phyloP scores from a whole-genome alignment of 805 yeast species.

The Wickerhamiella kazuoi region DNA sequence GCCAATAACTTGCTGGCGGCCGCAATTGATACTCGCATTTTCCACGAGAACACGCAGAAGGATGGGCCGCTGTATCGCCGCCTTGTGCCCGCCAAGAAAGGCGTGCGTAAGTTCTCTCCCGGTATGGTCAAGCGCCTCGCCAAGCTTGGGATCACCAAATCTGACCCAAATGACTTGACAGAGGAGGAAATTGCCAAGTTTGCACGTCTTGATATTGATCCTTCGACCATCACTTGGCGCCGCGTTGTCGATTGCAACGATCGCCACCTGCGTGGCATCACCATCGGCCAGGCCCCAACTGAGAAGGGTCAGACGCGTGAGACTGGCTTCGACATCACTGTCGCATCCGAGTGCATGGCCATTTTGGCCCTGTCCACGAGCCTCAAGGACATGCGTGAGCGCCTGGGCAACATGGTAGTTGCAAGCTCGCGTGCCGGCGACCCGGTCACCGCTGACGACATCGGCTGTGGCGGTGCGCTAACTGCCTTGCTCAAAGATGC shows the following conservation, averaged over 20 bases:
- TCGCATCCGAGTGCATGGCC: conserved; percentile 94
- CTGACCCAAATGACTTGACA: conserved; percentile 65
- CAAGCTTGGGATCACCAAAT: conserved; percentile 65
- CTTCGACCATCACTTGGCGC: conserved; percentile 74
- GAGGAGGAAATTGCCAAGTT: conserved; percentile 56
- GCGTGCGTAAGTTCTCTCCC: conserved; percentile 57
- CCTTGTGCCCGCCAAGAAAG: conserved; percentile 73
- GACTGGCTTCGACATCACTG: conserved; percentile 91
- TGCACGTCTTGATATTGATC: conserved; percentile 77
- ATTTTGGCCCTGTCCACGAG: conserved; percentile 70
- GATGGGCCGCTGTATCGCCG: conserved; percentile 68
- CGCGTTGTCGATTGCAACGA: conserved; percentile 93
- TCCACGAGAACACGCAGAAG: conserved; percentile 80
- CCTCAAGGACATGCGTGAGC: conserved; percentile 64
- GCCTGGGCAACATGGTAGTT: conserved; percentile 80
- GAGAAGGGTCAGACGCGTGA: conserved; percentile 75
- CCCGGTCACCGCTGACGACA: conserved; percentile 84
- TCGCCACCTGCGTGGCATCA: conserved; percentile 72
- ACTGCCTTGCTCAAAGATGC: conserved; percentile 93
- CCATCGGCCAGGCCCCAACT: conserved; percentile 82
- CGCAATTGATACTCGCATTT: conserved; percentile 91
- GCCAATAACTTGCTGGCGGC: conserved; percentile 92
- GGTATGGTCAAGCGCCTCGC: conserved; percentile 61
- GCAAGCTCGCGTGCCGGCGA: conserved; percentile 59
- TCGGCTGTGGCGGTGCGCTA: conserved; percentile 90